Evolutionary conservation across 2,329 filamentous ascomycete species (phyloP).

Genomic region (Volutella citrinella): DNA sequence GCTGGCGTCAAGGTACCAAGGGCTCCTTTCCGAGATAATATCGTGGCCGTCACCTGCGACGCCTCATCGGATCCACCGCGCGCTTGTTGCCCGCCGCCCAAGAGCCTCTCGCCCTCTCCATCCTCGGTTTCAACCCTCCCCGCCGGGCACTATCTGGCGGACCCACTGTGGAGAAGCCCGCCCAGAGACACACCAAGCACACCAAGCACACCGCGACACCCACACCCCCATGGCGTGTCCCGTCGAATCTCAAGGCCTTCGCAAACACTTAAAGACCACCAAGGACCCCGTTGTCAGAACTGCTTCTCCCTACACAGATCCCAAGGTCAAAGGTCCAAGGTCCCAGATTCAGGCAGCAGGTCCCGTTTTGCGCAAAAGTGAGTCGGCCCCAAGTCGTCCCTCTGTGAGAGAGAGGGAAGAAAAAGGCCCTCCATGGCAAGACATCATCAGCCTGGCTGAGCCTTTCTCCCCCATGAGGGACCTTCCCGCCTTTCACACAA

Average conservation of each 20-base stretch:
- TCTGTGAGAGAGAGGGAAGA: not conserved
- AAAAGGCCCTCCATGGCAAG: conserved; percentile 1
- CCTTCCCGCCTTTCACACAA: no score
- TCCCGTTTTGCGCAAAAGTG: conserved; percentile 41
- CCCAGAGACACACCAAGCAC: no score
- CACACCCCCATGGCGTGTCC: conserved; percentile 23
- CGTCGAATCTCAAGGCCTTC: conserved; percentile 21
- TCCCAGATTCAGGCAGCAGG: conserved; percentile 35
- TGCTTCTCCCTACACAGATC: conserved; percentile 37
- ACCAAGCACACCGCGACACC: conserved; percentile 20
- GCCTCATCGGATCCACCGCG: conserved; percentile 25
- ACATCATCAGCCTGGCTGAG: conserved; percentile 3
- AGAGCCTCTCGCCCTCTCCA: conserved; percentile 21
- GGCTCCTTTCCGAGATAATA: conserved; percentile 33
- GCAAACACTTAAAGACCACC: conserved; percentile 39
- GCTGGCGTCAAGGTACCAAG: conserved; percentile 24
- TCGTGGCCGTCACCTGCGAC: conserved; percentile 31
- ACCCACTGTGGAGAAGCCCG: conserved; percentile 23
- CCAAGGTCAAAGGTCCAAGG: conserved; percentile 38
- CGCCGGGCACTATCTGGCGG: conserved; percentile 25
- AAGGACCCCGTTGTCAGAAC: conserved; percentile 38
- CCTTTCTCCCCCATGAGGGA: conserved; percentile 3
- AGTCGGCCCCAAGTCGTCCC: conserved; percentile 20
- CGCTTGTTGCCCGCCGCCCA: conserved; percentile 22
- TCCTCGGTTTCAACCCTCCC: conserved; percentile 26